Evolutionary conservation across 345 rosid genomes (phyloP), one percentile per base, ranked within the genome.

Genomic region (Moringa oleifera): DNA sequence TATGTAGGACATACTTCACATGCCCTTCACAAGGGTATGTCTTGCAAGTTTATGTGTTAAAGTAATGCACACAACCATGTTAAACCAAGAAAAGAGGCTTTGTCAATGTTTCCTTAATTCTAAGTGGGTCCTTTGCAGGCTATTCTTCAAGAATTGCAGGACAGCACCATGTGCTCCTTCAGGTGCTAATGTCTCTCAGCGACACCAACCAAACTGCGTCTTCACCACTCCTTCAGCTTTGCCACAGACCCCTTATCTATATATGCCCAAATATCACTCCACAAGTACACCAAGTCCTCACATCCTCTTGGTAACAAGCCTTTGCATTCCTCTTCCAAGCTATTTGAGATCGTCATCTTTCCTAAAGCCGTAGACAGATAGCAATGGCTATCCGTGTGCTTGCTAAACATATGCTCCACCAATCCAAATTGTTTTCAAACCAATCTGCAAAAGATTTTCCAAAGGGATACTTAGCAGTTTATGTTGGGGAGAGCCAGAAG

Each of bases 401-500:
- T 41, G 12, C 47, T 41, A 41, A 41, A 15, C 47, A 41, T 7
- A 41, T 41, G 6, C 47, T 41, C 13, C 1, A 16, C 16, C 6
- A 11, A 41, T 41, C 47, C 6, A 41, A 11, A 5, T 41, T 15
- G 1, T 41, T 11, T 41, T 1, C 1, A 41, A 41, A 41, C 12
- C 47, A 41, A 41, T 1, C 47, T 4, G 6, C 47, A 1, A 5
- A 1, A 25, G 49, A 41, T 15, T 61, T 65, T 56, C 68, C 62
- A 7, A 65, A 65, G 56, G 68, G 68, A 1, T 54, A 19, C 21
- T 7, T 63, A 55, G 67, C 66, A 0, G 56, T 64, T 24, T 76
- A 76, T 25, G 68, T 76, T 25, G 76, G 76, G 10, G 68, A 80
- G 37, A 61, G 46, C 19, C 70, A 71, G 46, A 68, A 23, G 61